These are phyloP conservation scores for Psophocarpus tetragonolobus DNA, from an alignment of 306 rosid genomes.

Conservation along the genomic window DNA sequence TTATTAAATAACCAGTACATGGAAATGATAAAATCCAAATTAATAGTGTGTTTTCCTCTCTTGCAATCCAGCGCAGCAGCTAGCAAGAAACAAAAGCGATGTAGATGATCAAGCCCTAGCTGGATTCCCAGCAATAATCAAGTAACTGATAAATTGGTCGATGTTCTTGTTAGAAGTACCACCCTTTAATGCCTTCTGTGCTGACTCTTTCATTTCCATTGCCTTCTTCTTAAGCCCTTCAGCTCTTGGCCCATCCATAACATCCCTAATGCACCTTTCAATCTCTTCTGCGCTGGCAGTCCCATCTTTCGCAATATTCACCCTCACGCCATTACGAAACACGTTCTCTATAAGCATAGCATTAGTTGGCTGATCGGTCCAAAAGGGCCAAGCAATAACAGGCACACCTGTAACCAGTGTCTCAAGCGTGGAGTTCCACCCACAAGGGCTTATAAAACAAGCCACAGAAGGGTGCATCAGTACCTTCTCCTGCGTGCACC, in stretches of 20 bases:
- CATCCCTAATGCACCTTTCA: slow-evolving; percentile 50
- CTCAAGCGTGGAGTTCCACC: slow-evolving; percentile 68
- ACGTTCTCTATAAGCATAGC: slow-evolving; percentile 48
- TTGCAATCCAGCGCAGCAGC: background rate
- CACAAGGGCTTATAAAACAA: slow-evolving; percentile 64
- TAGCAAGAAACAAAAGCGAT: background rate
- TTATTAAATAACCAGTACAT: too few relatives aligned
- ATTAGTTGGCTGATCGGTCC: slow-evolving; percentile 65
- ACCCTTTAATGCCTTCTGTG: slow-evolving; percentile 42
- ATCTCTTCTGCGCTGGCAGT: slow-evolving; percentile 41
- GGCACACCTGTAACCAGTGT: slow-evolving; percentile 52
- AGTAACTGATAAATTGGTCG: slow-evolving; percentile 37
- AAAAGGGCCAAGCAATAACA: slow-evolving; percentile 53
- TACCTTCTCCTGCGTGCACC: slow-evolving; percentile 70
- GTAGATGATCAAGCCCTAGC: background rate
- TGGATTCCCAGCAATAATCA: slow-evolving; percentile 16
- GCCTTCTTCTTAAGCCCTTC: slow-evolving; percentile 44
- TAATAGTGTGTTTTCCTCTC: too few relatives aligned
- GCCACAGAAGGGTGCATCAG: slow-evolving; percentile 58
- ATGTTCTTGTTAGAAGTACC: slow-evolving; percentile 53
- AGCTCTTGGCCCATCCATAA: slow-evolving; percentile 46
- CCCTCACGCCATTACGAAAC: slow-evolving; percentile 47
- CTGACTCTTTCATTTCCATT: slow-evolving; percentile 38
- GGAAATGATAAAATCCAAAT: too few relatives aligned
- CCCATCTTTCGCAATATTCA: slow-evolving; percentile 37